Conservation (phyloP, 78 protist genomes). For the Dictyostelium brefeldianum region DNA sequence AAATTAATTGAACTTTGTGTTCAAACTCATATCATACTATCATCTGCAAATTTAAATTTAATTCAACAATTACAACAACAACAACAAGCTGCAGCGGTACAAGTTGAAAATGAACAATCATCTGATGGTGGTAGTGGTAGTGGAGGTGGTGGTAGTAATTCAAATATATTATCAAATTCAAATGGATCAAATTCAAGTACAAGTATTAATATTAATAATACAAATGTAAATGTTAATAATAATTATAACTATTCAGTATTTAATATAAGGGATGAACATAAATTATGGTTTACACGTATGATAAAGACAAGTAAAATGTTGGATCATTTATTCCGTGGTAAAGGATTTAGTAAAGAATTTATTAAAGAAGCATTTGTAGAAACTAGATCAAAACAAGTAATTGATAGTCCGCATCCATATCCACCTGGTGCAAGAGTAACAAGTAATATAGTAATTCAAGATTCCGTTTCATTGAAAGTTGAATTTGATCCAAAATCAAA, state of each 20-base stretch:
- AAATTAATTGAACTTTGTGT: conserved; percentile 56
- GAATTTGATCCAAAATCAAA: conserved; percentile 74
- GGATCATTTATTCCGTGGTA: conserved; percentile 25
- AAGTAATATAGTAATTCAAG: conserved; percentile 29
- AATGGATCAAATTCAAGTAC: not conserved
- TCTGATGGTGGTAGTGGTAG: not conserved
- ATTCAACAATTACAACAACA: not conserved
- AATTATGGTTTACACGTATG: not conserved
- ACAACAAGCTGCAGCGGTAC: not conserved
- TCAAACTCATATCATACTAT: conserved; percentile 15
- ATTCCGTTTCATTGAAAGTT: conserved; percentile 39
- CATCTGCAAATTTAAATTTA: not conserved
- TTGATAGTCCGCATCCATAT: conserved; percentile 72
- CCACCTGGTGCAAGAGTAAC: conserved; percentile 76
- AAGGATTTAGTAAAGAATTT: conserved; percentile 64
- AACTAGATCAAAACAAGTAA: conserved; percentile 29
- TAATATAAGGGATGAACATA: conserved; percentile 14
- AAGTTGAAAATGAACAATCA: not conserved
- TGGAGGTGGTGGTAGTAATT: not conserved
- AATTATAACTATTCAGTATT: not conserved
- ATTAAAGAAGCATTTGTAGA: conserved; percentile 58
- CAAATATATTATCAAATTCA: not conserved
- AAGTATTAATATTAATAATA: conserved; percentile 1
- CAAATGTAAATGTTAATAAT: conserved; percentile 1
- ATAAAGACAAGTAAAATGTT: conserved; percentile 14